Evolutionary conservation across 768 basidiomycete species (phyloP).

Genomic region (Mrakia gelida): DNA sequence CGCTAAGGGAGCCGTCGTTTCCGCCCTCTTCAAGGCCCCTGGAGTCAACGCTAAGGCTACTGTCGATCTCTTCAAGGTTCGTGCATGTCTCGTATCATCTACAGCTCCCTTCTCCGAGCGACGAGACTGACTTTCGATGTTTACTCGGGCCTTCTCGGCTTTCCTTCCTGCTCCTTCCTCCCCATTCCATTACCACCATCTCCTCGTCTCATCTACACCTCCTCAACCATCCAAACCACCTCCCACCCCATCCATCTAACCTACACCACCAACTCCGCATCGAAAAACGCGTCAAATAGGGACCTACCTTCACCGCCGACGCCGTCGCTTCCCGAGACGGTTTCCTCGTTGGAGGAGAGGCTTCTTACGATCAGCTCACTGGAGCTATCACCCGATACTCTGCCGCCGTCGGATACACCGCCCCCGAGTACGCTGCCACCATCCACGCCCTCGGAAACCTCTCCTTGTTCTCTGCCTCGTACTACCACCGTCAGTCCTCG

Average conservation of each 20-base stretch:
- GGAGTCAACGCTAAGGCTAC: conserved; percentile 84
- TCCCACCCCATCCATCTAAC: background rate
- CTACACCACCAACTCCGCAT: conserved; percentile 13
- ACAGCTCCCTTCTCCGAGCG: background rate
- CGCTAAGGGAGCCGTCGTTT: conserved; percentile 74
- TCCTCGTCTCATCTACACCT: background rate
- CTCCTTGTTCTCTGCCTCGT: conserved; percentile 80
- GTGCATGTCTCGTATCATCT: conserved; percentile 28
- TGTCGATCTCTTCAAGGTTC: conserved; percentile 90
- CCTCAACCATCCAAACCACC: background rate
- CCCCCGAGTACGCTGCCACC: conserved; percentile 83
- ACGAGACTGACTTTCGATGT: conserved; percentile 16
- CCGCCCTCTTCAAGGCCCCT: conserved; percentile 89
- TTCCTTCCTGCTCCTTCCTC: conserved; percentile 19
- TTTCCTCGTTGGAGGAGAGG: conserved; percentile 93
- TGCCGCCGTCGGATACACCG: conserved; percentile 87
- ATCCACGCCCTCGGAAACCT: conserved; percentile 92
- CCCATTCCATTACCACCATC: background rate
- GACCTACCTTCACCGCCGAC: conserved; percentile 95
- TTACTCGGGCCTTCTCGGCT: conserved; percentile 9
- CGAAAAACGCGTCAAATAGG: conserved; percentile 51
- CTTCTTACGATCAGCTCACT: conserved; percentile 91
- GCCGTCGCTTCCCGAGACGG: conserved; percentile 93
- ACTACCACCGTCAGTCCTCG: conserved; percentile 68
- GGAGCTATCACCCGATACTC: conserved; percentile 89